Percentiles rank a stretch among this genome's conserved stretches.
These are phyloP conservation scores for Aspergillus terreus DNA, from an alignment of 2,329 filamentous ascomycete genomes.

Conservation along the genomic window DNA sequence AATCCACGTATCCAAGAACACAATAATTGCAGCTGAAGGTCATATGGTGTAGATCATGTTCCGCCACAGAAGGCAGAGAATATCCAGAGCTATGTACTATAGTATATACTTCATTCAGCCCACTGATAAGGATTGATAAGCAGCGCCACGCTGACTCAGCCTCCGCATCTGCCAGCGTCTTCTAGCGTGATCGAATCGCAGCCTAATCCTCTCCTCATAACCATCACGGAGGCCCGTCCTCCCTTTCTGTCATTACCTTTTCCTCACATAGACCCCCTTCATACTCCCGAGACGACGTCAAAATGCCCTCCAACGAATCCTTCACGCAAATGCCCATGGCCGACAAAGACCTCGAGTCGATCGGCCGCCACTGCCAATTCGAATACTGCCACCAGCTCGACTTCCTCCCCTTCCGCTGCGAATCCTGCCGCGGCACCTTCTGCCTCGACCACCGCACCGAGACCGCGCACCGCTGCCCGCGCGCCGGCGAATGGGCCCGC, in stretches of 20 bases:
- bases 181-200: conserved; percentile 7
- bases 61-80: too few relatives aligned
- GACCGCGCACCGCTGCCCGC: conserved; percentile 66
- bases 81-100: too few relatives aligned
- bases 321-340: conserved; percentile 42
- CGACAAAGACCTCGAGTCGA: conserved; percentile 73
- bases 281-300: conserved; percentile 17
- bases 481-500: conserved; percentile 60
- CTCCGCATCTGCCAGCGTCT: conserved; percentile 23
- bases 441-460: conserved; percentile 94
- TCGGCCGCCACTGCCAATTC: conserved; percentile 88
- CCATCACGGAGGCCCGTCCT: neutral
- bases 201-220: neutral
- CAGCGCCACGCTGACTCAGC: conserved; percentile 13
- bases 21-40: too few relatives aligned
- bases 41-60: too few relatives aligned
- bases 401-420: conserved; percentile 91
- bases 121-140: conserved; percentile 11
- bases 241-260: neutral
- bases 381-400: conserved; percentile 91
- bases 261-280: neutral
- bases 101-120: too few relatives aligned
- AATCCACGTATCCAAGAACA: too few relatives aligned
- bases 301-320: conserved; percentile 18
- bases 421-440: conserved; percentile 78